Evolutionary conservation across 2,329 filamentous ascomycete species (phyloP).

Genomic region (Acarospora socialis): DNA sequence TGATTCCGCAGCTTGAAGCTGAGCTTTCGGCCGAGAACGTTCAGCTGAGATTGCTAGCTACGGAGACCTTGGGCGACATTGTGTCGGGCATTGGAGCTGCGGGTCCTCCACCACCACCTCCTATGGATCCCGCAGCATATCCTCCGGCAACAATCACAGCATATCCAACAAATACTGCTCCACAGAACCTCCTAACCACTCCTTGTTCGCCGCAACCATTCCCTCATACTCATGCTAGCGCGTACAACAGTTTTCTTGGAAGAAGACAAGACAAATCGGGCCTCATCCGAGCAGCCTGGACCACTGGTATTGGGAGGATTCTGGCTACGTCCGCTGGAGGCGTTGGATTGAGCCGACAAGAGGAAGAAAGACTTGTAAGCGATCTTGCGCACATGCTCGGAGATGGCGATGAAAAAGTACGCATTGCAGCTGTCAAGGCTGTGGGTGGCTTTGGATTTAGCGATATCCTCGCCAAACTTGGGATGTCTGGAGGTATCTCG

Average conservation of each 20-base stretch:
- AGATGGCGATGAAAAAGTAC: conserved; percentile 82
- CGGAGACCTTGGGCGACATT: conserved; percentile 90
- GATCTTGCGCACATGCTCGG: conserved; percentile 66
- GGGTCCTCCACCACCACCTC: conserved; percentile 59
- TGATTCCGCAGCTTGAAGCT: conserved; percentile 83
- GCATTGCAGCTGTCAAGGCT: conserved; percentile 74
- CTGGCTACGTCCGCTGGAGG: conserved; percentile 82
- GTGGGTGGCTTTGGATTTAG: conserved; percentile 68
- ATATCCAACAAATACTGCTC: conserved; percentile 35
- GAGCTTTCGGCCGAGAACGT: conserved; percentile 84
- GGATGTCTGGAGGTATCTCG: conserved; percentile 56
- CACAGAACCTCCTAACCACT: conserved; percentile 54
- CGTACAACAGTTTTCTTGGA: conserved; percentile 74
- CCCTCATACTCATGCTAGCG: conserved; percentile 60
- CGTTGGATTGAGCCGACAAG: conserved; percentile 70
- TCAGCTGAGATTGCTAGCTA: conserved; percentile 72
- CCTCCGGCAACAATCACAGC: conserved; percentile 43
- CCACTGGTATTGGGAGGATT: conserved; percentile 69
- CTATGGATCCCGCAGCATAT: conserved; percentile 69
- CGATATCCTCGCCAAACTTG: conserved; percentile 70
- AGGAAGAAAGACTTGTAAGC: conserved; percentile 61
- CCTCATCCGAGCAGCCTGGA: conserved; percentile 74
- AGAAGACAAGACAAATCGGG: conserved; percentile 77
- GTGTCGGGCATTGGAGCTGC: conserved; percentile 85
- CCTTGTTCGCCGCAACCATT: conserved; percentile 84